Conservation (phyloP, 805 yeast genomes). For the Martiniozyma abietophila region DNA sequence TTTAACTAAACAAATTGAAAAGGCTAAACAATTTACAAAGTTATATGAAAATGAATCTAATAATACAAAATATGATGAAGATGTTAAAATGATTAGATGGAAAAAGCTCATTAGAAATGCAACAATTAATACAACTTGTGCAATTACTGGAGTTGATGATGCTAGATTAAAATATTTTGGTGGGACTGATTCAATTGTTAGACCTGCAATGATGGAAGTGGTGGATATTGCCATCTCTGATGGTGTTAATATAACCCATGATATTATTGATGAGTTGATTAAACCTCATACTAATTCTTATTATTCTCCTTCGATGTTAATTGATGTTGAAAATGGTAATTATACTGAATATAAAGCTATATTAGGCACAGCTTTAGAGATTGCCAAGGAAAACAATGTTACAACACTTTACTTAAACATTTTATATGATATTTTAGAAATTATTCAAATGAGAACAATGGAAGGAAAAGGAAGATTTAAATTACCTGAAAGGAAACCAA, state of each 20-base stretch:
- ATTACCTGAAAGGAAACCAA: conserved; percentile 24
- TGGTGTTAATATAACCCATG: conserved; percentile 45
- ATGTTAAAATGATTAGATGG: conserved; percentile 50
- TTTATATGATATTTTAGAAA: conserved; percentile 20
- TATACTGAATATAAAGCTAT: conserved; percentile 66
- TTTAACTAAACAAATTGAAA: conserved; percentile 24
- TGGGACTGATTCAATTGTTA: conserved; percentile 30
- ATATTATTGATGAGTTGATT: conserved; percentile 38
- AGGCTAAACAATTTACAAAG: conserved; percentile 35
- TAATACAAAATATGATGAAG: conserved; percentile 30
- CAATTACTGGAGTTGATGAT: conserved; percentile 49
- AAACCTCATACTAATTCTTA: conserved; percentile 50
- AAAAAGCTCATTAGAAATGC: conserved; percentile 64
- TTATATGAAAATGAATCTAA: conserved; percentile 39
- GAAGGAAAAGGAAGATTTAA: conserved; percentile 21
- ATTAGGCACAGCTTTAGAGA: conserved; percentile 51
- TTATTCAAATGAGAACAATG: conserved; percentile 24
- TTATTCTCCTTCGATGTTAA: conserved; percentile 67
- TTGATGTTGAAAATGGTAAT: conserved; percentile 56
- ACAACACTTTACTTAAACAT: conserved; percentile 38
- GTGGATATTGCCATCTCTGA: conserved; percentile 59
- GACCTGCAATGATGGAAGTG: conserved; percentile 65
- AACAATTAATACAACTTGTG: conserved; percentile 52
- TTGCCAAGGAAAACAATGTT: conserved; percentile 40
- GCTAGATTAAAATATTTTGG: conserved; percentile 43